phyloP scores from a whole-genome alignment of 2,329 filamentous ascomycete species.

The Coleophoma cylindrospora region DNA sequence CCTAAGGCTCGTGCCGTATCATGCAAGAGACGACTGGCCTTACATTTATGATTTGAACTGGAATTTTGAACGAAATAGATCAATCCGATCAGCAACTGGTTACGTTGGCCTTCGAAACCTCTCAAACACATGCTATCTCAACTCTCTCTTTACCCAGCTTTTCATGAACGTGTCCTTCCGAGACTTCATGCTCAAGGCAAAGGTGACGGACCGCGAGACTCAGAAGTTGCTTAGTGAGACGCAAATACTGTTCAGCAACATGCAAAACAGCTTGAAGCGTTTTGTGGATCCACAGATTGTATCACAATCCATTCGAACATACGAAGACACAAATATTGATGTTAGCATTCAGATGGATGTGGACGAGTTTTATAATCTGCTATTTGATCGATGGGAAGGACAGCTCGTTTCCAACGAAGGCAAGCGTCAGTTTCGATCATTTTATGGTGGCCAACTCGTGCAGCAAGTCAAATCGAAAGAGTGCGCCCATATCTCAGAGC shows the following conservation, averaged over 20 bases:
- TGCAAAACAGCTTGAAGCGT: conserved; percentile 78
- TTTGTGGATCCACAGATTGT: conserved; percentile 69
- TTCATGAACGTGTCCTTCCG: conserved; percentile 94
- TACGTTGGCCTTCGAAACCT: conserved; percentile 90
- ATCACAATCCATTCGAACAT: conserved; percentile 73
- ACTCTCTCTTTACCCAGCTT: conserved; percentile 88
- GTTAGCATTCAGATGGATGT: conserved; percentile 94
- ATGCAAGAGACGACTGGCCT: conserved; percentile 36
- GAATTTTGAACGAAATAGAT: conserved; percentile 59
- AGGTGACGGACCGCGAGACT: conserved; percentile 45
- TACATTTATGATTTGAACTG: conserved; percentile 58
- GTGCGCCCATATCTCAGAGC: conserved; percentile 88
- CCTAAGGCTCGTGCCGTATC: conserved; percentile 44
- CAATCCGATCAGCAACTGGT: conserved; percentile 70
- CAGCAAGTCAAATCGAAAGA: conserved; percentile 95
- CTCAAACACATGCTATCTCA: conserved; percentile 95
- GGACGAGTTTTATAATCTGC: conserved; percentile 92
- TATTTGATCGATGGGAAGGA: conserved; percentile 87
- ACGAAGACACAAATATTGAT: conserved; percentile 79
- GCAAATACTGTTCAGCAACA: conserved; percentile 73
- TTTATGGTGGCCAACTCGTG: conserved; percentile 88
- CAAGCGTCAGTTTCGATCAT: conserved; percentile 70
- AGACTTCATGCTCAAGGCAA: conserved; percentile 69
- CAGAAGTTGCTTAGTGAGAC: conserved; percentile 73
- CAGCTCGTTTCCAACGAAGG: conserved; percentile 65